These are phyloP conservation scores for Petrea volubilis DNA, from an alignment of 257 asterid species.

Conservation along the genomic window DNA sequence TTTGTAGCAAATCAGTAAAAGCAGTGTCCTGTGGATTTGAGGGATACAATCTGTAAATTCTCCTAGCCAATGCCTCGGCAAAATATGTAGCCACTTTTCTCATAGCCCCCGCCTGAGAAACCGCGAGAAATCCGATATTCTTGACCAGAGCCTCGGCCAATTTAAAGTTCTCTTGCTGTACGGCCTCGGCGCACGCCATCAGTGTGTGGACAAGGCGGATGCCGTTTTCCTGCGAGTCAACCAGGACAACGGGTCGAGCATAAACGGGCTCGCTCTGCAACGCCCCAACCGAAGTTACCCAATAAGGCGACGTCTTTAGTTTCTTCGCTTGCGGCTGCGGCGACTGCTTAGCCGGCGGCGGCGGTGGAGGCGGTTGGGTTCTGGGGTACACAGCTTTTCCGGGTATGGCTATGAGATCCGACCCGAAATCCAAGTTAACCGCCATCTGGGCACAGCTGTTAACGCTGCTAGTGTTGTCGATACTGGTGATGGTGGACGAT, in stretches of 20 bases:
- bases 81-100: conserved; percentile 85
- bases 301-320: conserved; percentile 31
- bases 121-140: conserved; percentile 67
- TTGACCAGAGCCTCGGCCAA: conserved; percentile 73
- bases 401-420: conserved; percentile 86
- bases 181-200: conserved; percentile 92
- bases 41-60: conserved; percentile 57
- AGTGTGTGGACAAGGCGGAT: conserved; percentile 74
- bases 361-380: conserved; percentile 16
- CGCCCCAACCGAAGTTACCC: not conserved
- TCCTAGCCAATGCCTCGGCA: conserved; percentile 75
- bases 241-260: conserved; percentile 53
- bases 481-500: conserved; percentile 23
- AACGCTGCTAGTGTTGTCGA: conserved; percentile 20
- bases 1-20: conserved; percentile 60
- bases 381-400: conserved; percentile 65
- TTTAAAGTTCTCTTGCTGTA: conserved; percentile 61
- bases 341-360: not conserved
- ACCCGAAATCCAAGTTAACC: conserved; percentile 55
- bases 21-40: conserved; percentile 54
- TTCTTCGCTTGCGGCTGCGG: conserved; percentile 52
- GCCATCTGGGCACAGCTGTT: conserved; percentile 25
- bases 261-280: conserved; percentile 13
- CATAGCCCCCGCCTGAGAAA: conserved; percentile 86
- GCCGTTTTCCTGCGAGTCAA: conserved; percentile 89